Evolutionary conservation across 75 land plant genomes (phyloP).

Genomic region (Selaginella moellendorffii): DNA sequence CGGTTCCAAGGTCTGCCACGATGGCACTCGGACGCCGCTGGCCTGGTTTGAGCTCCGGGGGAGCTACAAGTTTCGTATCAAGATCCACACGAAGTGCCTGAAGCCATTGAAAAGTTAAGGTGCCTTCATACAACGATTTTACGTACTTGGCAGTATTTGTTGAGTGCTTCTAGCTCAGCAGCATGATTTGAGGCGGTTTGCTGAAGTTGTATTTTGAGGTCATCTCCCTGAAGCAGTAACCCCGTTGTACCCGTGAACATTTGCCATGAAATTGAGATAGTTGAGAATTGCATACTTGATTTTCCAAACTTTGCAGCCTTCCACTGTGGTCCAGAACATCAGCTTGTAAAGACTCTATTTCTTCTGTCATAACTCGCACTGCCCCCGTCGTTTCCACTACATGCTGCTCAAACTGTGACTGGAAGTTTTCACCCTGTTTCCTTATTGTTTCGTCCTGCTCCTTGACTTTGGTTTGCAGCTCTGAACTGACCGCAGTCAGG

Average conservation of each 20-base stretch:
- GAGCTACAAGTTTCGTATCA: background rate
- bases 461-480: background rate
- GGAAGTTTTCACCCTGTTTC: background rate
- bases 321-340: background rate
- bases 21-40: background rate
- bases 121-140: background rate
- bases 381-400: background rate
- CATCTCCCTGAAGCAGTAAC: background rate
- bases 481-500: background rate
- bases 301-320: background rate
- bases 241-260: too few species aligned
- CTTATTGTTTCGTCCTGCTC: background rate
- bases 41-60: background rate
- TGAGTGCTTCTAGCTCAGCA: background rate
- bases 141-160: background rate
- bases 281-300: background rate
- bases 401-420: background rate
- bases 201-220: background rate
- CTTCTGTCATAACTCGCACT: background rate
- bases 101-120: background rate
- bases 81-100: background rate
- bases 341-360: background rate
- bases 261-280: background rate
- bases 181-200: background rate
- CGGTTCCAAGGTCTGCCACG: background rate